These are phyloP conservation scores for Orbilia blumenaviensis DNA, from an alignment of 2,329 filamentous ascomycete genomes.

Conservation along the genomic window DNA sequence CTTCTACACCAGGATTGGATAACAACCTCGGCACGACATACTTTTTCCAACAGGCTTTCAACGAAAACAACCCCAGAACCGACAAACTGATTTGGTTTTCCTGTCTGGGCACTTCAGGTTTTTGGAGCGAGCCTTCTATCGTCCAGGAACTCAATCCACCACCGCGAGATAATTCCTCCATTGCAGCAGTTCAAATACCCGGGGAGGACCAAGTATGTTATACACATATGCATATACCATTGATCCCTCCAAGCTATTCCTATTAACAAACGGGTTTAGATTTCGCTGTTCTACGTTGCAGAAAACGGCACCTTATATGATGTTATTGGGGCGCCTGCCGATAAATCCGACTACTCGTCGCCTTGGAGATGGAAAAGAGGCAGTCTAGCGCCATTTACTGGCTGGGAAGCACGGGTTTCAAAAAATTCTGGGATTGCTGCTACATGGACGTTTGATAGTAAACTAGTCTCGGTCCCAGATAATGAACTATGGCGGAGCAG, in stretches of 20 bases:
- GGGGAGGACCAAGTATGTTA: not conserved
- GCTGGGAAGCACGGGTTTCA: not conserved
- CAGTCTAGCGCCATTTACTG: not conserved
- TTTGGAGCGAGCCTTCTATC: not conserved
- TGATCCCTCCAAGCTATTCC: not conserved
- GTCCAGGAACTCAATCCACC: not conserved
- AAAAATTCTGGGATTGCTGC: constrained; percentile 2
- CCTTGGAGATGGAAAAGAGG: constrained; percentile 8
- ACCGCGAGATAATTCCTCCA: not conserved
- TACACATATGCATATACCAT: not conserved
- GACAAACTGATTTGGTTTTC: not conserved
- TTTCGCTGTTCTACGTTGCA: not conserved
- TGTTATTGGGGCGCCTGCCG: not conserved
- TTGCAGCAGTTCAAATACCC: constrained; percentile 1
- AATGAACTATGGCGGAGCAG: too few relatives aligned
- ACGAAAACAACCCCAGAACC: not conserved
- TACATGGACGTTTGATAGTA: too few relatives aligned
- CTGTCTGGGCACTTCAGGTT: not conserved
- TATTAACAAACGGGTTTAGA: not conserved
- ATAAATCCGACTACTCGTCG: too few relatives aligned
- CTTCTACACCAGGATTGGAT: not conserved
- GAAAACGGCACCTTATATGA: constrained; percentile 2
- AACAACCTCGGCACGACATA: not conserved
- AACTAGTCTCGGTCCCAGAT: too few relatives aligned
- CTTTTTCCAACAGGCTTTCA: not conserved